Percentiles rank a stretch among this genome's conserved stretches.
Evolutionary conservation across 1,139 yeast species (phyloP).

Genomic region (Geotrichum carabidarum): DNA sequence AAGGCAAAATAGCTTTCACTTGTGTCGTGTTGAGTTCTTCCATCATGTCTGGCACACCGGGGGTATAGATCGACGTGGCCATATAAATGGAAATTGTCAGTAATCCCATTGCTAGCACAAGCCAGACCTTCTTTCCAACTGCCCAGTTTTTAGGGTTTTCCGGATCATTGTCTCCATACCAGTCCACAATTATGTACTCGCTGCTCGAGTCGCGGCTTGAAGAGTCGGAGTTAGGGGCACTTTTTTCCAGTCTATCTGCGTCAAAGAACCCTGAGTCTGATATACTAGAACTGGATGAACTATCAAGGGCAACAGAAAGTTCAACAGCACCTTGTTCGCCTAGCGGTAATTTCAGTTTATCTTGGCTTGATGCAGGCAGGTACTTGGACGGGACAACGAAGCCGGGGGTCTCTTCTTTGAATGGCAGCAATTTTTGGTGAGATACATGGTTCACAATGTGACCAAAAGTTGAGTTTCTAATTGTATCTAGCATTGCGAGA

Average conservation of each 20-base stretch:
- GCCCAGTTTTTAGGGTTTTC: constrained; percentile 60
- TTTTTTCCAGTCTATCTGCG: not conserved
- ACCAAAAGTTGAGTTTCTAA: constrained; percentile 21
- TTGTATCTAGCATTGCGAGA: constrained; percentile 2
- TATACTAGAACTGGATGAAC: too few relatives aligned
- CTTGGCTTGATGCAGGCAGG: not conserved
- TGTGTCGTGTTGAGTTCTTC: constrained; percentile 43
- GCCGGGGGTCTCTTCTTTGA: constrained; percentile 21
- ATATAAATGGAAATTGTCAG: constrained; percentile 53
- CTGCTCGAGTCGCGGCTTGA: constrained; percentile 3
- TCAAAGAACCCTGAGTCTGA: not conserved
- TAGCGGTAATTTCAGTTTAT: not conserved
- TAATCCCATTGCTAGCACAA: constrained; percentile 42
- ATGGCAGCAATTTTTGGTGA: constrained; percentile 17
- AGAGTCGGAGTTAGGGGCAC: not conserved
- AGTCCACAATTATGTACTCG: constrained; percentile 29
- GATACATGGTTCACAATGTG: constrained; percentile 20
- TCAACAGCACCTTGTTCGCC: constrained; percentile 17
- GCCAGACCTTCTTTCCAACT: constrained; percentile 37
- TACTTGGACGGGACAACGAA: constrained; percentile 24
- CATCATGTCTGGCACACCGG: constrained; percentile 46
- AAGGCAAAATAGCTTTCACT: constrained; percentile 45
- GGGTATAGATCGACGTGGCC: constrained; percentile 59
- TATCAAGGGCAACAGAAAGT: not conserved
- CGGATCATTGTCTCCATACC: constrained; percentile 53